Conservation (phyloP, 164 flowering plant genomes). For the Magnolia sinica region DNA sequence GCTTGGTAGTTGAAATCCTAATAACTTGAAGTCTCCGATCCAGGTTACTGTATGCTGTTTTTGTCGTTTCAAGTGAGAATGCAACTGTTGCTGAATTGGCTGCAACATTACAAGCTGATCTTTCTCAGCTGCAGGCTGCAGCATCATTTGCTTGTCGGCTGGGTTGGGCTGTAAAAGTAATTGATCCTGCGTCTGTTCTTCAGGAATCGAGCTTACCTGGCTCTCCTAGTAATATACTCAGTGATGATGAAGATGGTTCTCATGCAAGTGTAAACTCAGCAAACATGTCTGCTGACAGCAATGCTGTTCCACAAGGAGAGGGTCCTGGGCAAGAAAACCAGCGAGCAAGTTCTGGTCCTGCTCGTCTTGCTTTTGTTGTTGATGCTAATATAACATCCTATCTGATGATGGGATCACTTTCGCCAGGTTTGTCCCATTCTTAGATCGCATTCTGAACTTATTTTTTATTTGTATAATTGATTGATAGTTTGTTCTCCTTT, state of each 20-base stretch:
- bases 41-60: conserved; percentile 97
- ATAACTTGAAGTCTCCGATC: conserved; percentile 15
- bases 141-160: conserved; percentile 96
- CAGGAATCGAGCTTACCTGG: conserved; percentile 57
- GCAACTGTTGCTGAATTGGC: conserved; percentile 98
- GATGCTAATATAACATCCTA: conserved; percentile 99
- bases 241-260: conserved; percentile 79
- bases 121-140: conserved; percentile 93
- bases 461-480: neutral
- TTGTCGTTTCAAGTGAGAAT: conserved; percentile 98
- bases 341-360: conserved; percentile 40
- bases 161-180: conserved; percentile 95
- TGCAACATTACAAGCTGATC: conserved; percentile 90
- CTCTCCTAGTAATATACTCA: conserved; percentile 40
- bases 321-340: conserved; percentile 39
- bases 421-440: conserved; percentile 67
- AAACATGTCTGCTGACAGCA: conserved; percentile 48
- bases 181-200: conserved; percentile 87
- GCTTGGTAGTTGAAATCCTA: conserved; percentile 11
- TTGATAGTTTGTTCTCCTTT: neutral
- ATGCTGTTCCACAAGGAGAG: conserved; percentile 47
- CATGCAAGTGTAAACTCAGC: conserved; percentile 53
- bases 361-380: conserved; percentile 91
- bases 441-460: neutral
- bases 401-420: conserved; percentile 99